phyloP scores from a whole-genome alignment of 805 yeast species.

The Candida corydali region DNA sequence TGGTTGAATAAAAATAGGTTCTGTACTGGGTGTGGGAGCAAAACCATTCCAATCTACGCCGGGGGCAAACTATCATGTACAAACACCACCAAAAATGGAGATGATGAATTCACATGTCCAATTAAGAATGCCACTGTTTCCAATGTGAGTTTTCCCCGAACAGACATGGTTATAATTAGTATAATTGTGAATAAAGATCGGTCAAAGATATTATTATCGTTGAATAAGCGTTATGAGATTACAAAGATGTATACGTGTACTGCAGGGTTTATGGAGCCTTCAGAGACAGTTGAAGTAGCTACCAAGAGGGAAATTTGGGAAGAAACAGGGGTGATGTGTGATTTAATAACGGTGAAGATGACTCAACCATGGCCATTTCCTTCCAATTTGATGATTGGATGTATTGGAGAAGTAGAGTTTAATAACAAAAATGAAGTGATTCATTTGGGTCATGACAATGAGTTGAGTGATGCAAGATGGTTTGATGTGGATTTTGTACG shows the following conservation, averaged over 20 bases:
- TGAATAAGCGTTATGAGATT: conserved; percentile 56
- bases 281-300: conserved; percentile 87
- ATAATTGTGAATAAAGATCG: conserved; percentile 65
- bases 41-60: conserved; percentile 57
- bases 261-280: conserved; percentile 96
- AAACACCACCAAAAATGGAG: conserved; percentile 8
- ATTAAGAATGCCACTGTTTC: conserved; percentile 45
- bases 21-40: conserved; percentile 85
- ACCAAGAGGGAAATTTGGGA: conserved; percentile 91
- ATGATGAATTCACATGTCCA: conserved; percentile 29
- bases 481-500: conserved; percentile 54
- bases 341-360: conserved; percentile 54
- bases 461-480: conserved; percentile 84
- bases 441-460: conserved; percentile 78
- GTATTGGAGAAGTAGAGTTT: conserved; percentile 73
- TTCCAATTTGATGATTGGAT: conserved; percentile 89
- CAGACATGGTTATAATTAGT: conserved; percentile 84
- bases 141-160: conserved; percentile 85
- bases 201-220: conserved; percentile 64
- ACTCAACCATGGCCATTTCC: conserved; percentile 99
- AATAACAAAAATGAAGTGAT: conserved; percentile 63
- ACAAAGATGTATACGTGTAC: conserved; percentile 71
- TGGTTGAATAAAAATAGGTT: conserved; percentile 72
- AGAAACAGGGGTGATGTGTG: conserved; percentile 79
- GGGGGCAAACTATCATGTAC: conserved; percentile 62